Conservation (phyloP, 768 basidiomycete species). For the Pleurotus salmoneostramineus region DNA sequence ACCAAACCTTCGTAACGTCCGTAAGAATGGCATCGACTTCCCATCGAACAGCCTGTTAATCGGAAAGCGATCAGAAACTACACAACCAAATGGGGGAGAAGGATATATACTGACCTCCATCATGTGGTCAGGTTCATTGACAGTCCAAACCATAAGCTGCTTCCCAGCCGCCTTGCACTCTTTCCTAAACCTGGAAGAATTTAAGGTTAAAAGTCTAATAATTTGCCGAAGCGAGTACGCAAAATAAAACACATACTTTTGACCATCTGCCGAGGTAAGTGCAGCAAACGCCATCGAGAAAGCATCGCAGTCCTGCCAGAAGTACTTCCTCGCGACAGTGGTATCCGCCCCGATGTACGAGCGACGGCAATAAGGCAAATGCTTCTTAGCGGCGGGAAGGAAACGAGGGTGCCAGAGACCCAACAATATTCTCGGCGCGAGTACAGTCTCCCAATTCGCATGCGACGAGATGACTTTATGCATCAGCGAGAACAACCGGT, state of each 20-base stretch:
- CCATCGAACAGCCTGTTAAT: conserved; percentile 69
- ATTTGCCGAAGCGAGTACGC: not conserved
- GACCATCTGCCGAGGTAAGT: conserved; percentile 71
- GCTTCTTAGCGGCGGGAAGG: conserved; percentile 66
- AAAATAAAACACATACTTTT: conserved; percentile 42
- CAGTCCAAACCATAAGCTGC: conserved; percentile 93
- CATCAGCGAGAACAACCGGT: conserved; percentile 80
- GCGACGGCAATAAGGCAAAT: conserved; percentile 79
- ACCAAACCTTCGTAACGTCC: conserved; percentile 66
- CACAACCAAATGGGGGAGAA: not conserved
- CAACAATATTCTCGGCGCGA: conserved; percentile 78
- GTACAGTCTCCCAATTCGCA: conserved; percentile 64
- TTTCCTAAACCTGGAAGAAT: conserved; percentile 57
- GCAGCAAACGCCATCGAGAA: conserved; percentile 82
- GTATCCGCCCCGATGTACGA: conserved; percentile 82
- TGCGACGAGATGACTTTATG: conserved; percentile 60
- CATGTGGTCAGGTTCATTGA: conserved; percentile 86
- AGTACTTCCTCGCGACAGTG: conserved; percentile 74
- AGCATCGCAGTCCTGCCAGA: conserved; percentile 83
- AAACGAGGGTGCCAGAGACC: conserved; percentile 94
- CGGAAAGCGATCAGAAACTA: not conserved
- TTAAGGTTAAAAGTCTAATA: conserved; percentile 1
- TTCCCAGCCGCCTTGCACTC: conserved; percentile 81
- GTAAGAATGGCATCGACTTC: conserved; percentile 76
- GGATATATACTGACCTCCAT: conserved; percentile 62